These are phyloP conservation scores for Zygosaccharomyces rouxii DNA, from an alignment of 805 yeast species.

Conservation along the genomic window DNA sequence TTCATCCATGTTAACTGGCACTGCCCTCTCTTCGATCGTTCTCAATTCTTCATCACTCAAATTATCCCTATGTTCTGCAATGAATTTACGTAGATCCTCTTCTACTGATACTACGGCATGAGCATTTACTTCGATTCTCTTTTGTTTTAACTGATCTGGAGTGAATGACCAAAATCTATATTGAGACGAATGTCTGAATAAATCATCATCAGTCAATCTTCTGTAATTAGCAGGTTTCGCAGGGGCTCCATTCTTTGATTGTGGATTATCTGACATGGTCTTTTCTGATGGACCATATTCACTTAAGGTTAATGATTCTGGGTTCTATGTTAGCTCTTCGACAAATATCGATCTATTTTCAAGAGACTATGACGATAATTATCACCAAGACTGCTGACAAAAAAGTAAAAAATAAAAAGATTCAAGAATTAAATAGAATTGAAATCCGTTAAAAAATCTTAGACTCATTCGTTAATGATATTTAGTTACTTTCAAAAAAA, in stretches of 20 bases:
- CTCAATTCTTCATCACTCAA: slow-evolving; percentile 34
- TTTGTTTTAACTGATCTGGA: slow-evolving; percentile 46
- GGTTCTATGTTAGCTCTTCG: neutral
- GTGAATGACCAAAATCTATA: slow-evolving; percentile 83
- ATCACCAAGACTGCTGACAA: neutral
- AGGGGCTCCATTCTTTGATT: slow-evolving; percentile 2
- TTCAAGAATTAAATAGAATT: neutral
- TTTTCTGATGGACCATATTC: neutral
- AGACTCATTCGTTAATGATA: slow-evolving; percentile 10
- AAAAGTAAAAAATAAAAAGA: neutral
- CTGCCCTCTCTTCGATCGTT: slow-evolving; percentile 29
- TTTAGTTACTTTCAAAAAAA: slow-evolving; percentile 4
- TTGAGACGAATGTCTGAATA: slow-evolving; percentile 84
- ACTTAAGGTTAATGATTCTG: neutral
- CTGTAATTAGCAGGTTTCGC: slow-evolving; percentile 23
- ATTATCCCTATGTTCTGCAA: slow-evolving; percentile 26
- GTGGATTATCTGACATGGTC: slow-evolving; percentile 3
- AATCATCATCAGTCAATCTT: slow-evolving; percentile 70
- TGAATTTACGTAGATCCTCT: slow-evolving; percentile 33
- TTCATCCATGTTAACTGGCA: slow-evolving; percentile 59
- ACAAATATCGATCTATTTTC: neutral
- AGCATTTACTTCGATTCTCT: slow-evolving; percentile 48
- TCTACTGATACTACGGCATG: slow-evolving; percentile 42
- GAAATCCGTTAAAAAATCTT: slow-evolving; percentile 5
- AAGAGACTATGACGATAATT: neutral